Percentiles rank a stretch among this genome's conserved stretches.
Evolutionary conservation across 2,329 filamentous ascomycete genomes (phyloP).

Genomic region (Fusarium circinatum): DNA sequence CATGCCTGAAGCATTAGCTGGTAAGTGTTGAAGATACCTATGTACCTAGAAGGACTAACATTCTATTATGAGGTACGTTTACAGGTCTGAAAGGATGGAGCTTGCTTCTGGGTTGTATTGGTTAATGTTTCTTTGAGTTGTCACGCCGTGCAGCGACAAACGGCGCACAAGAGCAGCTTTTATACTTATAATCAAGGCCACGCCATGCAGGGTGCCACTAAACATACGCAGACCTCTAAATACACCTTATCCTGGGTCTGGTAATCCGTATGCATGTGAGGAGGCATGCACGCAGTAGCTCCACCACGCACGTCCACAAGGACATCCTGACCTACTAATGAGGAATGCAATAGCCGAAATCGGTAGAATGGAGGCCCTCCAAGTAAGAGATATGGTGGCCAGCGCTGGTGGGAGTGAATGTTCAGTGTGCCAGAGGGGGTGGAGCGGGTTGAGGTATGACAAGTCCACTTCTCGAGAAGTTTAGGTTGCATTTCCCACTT

Average conservation of each 20-base stretch:
- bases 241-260: neutral
- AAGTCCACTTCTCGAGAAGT: neutral
- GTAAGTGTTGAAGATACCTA: neutral
- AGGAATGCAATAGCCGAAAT: neutral
- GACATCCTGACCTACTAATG: neutral
- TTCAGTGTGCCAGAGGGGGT: neutral
- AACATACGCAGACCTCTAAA: neutral
- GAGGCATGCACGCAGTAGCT: neutral
- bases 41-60: neutral
- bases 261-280: neutral
- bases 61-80: neutral
- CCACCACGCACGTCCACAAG: neutral
- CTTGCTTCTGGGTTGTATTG: neutral
- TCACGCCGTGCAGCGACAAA: rapidly evolving
- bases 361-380: neutral
- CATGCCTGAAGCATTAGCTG: neutral
- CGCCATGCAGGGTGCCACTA: neutral
- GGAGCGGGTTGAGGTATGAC: neutral
- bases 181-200: neutral
- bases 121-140: neutral
- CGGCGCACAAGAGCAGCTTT: rapidly evolving
- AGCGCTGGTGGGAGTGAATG: rapidly evolving
- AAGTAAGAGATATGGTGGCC: neutral
- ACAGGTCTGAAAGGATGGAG: too few species aligned
- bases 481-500: neutral